phyloP scores from a whole-genome alignment of 805 yeast genomes.

The Candida ortonii region DNA sequence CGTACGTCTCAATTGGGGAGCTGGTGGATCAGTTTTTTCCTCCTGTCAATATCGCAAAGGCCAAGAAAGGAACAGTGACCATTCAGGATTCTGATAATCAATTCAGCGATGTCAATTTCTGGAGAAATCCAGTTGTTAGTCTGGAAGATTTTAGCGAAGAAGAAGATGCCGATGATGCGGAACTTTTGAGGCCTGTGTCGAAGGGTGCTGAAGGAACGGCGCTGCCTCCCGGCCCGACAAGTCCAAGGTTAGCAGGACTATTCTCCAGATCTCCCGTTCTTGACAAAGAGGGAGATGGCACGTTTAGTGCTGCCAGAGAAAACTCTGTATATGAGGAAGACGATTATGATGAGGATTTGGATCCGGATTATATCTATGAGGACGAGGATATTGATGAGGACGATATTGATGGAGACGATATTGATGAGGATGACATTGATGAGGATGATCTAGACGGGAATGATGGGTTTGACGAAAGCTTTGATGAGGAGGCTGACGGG shows the following conservation, averaged over 20 bases:
- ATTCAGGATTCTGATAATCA: slow-evolving; percentile 48
- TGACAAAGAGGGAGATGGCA: slow-evolving; percentile 16
- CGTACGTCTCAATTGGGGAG: slow-evolving; percentile 87
- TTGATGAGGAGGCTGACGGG: slow-evolving; percentile 30
- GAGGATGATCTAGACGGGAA: slow-evolving; percentile 27
- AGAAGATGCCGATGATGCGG: slow-evolving; percentile 35
- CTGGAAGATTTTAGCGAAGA: slow-evolving; percentile 58
- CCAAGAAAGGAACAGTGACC: slow-evolving; percentile 14
- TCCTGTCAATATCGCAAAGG: slow-evolving; percentile 47
- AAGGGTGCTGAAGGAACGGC: slow-evolving; percentile 7
- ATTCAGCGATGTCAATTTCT: slow-evolving; percentile 83
- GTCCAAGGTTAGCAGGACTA: slow-evolving; percentile 19
- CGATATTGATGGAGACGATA: slow-evolving; percentile 28
- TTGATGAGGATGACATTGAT: slow-evolving; percentile 18
- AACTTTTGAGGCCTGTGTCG: slow-evolving; percentile 24
- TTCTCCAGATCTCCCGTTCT: slow-evolving; percentile 20
- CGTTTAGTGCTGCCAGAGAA: slow-evolving; percentile 36
- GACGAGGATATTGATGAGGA: slow-evolving; percentile 30
- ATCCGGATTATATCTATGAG: slow-evolving; percentile 34
- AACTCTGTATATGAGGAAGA: slow-evolving; percentile 29
- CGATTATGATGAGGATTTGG: slow-evolving; percentile 31
- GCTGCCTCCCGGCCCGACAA: slow-evolving; percentile 11
- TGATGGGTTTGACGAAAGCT: slow-evolving; percentile 33
- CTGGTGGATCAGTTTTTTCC: slow-evolving; percentile 97
- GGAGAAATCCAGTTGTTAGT: slow-evolving; percentile 80